Evolutionary conservation across 2,329 filamentous ascomycete species (phyloP).

Genomic region (Keithomyces neogunnii): DNA sequence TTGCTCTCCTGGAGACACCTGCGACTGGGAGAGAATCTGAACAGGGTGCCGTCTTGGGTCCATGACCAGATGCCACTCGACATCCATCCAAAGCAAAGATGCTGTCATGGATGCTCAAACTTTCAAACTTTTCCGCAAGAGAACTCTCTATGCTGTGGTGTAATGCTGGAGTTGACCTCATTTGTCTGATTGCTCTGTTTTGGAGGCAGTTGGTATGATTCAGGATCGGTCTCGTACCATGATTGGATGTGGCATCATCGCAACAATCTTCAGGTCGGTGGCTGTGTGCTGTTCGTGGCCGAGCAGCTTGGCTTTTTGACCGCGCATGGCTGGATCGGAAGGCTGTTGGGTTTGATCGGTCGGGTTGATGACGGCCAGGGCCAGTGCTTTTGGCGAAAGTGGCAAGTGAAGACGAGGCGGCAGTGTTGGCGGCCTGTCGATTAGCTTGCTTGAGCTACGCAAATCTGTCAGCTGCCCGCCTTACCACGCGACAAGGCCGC

Average conservation of each 20-base stretch:
- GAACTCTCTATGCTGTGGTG: slow-evolving; percentile 34
- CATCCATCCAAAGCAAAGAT: slow-evolving; percentile 16
- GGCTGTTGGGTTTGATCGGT: slow-evolving; percentile 45
- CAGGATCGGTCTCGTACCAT: slow-evolving; percentile 24
- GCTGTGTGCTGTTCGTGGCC: slow-evolving; percentile 32
- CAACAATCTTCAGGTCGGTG: slow-evolving; percentile 29
- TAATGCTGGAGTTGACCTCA: slow-evolving; percentile 18
- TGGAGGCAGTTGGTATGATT: slow-evolving; percentile 8
- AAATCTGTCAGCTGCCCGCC: slow-evolving; percentile 2
- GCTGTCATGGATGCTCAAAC: slow-evolving; percentile 30
- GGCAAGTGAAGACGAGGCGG: slow-evolving; percentile 24
- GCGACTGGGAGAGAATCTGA: neutral
- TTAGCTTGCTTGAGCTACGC: slow-evolving; percentile 29
- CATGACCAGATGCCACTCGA: slow-evolving; percentile 37
- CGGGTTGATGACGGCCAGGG: slow-evolving; percentile 37
- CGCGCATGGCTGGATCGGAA: slow-evolving; percentile 39
- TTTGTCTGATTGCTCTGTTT: slow-evolving; percentile 16
- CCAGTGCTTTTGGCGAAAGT: slow-evolving; percentile 52
- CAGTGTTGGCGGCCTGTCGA: slow-evolving; percentile 26
- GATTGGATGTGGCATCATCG: slow-evolving; percentile 22
- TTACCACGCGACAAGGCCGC: no score
- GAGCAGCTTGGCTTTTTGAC: slow-evolving; percentile 28
- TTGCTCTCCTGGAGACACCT: slow-evolving; percentile 11
- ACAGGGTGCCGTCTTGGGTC: slow-evolving; percentile 14
- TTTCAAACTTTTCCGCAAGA: slow-evolving; percentile 28